These are phyloP conservation scores for Immersiporthe knoxdaviesiana DNA, from an alignment of 2,329 filamentous ascomycete species.

Conservation along the genomic window DNA sequence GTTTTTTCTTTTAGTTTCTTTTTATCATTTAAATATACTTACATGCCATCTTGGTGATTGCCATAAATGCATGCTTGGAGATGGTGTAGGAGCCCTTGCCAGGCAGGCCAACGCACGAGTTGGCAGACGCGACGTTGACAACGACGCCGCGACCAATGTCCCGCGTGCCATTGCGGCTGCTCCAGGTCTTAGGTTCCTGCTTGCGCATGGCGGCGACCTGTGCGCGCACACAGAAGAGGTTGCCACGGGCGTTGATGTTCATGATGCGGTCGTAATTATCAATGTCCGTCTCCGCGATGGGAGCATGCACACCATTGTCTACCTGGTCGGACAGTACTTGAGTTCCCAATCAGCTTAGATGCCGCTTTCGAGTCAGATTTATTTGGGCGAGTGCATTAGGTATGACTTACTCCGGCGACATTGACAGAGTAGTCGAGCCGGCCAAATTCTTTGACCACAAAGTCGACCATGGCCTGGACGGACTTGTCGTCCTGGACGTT, in stretches of 20 bases:
- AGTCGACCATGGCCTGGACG: conserved; percentile 32
- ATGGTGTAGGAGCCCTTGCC: conserved; percentile 31
- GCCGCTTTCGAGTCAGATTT: neutral
- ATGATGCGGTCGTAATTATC: conserved; percentile 33
- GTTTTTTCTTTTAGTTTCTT: no score
- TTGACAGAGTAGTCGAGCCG: conserved; percentile 34
- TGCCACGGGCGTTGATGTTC: conserved; percentile 32
- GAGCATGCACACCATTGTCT: conserved; percentile 29
- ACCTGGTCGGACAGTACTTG: conserved; percentile 14
- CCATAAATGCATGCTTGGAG: conserved; percentile 33
- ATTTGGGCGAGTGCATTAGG: neutral
- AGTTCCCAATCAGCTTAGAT: neutral
- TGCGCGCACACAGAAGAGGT: conserved; percentile 29
- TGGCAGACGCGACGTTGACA: conserved; percentile 31
- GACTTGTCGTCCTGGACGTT: conserved; percentile 30
- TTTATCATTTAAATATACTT: neutral
- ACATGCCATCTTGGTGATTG: conserved; percentile 31
- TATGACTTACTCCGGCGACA: conserved; percentile 30
- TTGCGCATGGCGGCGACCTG: conserved; percentile 30
- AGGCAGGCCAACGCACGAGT: conserved; percentile 30
- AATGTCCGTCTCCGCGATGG: conserved; percentile 29
- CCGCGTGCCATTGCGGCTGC: conserved; percentile 29
- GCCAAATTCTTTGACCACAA: conserved; percentile 30
- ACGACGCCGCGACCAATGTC: conserved; percentile 32
- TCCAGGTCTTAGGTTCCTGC: conserved; percentile 31